Percentiles rank a stretch among this genome's conserved stretches.
Conservation (phyloP, 2,329 filamentous ascomycete genomes). For the Scleromitrula shiraiana region DNA sequence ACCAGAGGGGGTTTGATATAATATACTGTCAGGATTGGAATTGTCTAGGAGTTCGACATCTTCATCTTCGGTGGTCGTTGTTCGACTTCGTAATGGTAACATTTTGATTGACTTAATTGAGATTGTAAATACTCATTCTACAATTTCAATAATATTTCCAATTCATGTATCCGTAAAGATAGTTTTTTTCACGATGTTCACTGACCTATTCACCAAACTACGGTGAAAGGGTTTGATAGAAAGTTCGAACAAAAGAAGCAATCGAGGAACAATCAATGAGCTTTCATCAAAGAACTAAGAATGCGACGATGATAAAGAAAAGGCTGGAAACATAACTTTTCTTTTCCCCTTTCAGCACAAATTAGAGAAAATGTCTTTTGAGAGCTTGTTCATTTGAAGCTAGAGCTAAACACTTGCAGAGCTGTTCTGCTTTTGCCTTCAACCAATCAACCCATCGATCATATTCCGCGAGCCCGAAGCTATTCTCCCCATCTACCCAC, state of each 20-base stretch:
- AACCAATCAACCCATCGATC: background rate
- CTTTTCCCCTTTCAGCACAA: background rate
- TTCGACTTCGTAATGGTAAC: no score
- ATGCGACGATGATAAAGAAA: background rate
- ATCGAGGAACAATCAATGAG: background rate
- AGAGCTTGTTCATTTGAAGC: background rate
- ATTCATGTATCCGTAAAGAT: background rate
- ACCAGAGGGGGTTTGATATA: background rate
- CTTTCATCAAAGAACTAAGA: constrained; percentile 6
- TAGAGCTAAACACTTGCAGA: no score
- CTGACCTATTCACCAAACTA: no score
- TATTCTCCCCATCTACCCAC: background rate
- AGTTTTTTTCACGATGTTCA: no score
- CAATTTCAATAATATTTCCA: no score
- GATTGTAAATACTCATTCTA: no score
- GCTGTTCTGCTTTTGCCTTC: no score
- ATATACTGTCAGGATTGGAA: no score
- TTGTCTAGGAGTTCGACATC: no score
- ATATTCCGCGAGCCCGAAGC: background rate
- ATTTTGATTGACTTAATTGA: no score
- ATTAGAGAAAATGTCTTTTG: background rate
- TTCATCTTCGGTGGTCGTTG: no score
- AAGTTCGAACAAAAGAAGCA: background rate
- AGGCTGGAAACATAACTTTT: constrained; percentile 6
- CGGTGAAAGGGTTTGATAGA: background rate